A percentile compares a stretch with the other conserved stretches of the same genome.
These are phyloP conservation scores for Fusarium sp. DNA, from an alignment of 2,329 filamentous ascomycete genomes.

Conservation along the genomic window DNA sequence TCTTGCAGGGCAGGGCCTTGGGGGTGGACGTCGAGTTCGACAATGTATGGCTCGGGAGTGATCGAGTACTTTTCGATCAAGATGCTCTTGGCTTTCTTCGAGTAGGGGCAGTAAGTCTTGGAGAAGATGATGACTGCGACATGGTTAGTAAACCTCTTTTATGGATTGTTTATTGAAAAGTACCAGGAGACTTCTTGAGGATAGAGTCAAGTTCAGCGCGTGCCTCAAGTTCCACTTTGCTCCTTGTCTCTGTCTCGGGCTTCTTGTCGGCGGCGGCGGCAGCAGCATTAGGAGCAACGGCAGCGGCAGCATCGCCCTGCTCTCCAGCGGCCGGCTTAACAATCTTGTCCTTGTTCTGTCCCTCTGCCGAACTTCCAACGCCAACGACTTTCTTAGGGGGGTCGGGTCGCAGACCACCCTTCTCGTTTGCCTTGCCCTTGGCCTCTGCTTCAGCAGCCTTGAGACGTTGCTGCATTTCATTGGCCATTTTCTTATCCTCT, in stretches of 20 bases:
- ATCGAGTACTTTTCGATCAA: constrained; percentile 88
- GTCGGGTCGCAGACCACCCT: constrained; percentile 70
- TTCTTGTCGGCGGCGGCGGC: constrained; percentile 38
- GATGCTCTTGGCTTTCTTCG: constrained; percentile 84
- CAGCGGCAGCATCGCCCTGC: constrained; percentile 22
- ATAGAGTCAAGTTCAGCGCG: constrained; percentile 81
- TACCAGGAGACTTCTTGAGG: constrained; percentile 86
- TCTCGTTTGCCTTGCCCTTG: constrained; percentile 75
- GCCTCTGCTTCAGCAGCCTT: constrained; percentile 75
- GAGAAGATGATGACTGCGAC: constrained; percentile 89
- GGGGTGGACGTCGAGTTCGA: constrained; percentile 87
- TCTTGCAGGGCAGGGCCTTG: constrained; percentile 79
- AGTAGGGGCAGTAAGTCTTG: constrained; percentile 91
- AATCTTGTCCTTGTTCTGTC: constrained; percentile 56
- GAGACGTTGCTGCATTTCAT: constrained; percentile 69
- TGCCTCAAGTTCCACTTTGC: constrained; percentile 71
- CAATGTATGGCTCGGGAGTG: constrained; percentile 82
- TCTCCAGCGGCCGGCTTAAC: constrained; percentile 51
- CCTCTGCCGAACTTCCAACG: constrained; percentile 66
- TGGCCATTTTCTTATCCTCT: constrained; percentile 63
- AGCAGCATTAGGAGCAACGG: constrained; percentile 5
- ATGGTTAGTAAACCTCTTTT: constrained; percentile 17
- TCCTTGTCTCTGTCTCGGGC: constrained; percentile 64
- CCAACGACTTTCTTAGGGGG: constrained; percentile 67
- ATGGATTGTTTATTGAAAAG: constrained; percentile 44